Conservation (phyloP, 768 basidiomycete species). For the Leucogyrophana mollusca region DNA sequence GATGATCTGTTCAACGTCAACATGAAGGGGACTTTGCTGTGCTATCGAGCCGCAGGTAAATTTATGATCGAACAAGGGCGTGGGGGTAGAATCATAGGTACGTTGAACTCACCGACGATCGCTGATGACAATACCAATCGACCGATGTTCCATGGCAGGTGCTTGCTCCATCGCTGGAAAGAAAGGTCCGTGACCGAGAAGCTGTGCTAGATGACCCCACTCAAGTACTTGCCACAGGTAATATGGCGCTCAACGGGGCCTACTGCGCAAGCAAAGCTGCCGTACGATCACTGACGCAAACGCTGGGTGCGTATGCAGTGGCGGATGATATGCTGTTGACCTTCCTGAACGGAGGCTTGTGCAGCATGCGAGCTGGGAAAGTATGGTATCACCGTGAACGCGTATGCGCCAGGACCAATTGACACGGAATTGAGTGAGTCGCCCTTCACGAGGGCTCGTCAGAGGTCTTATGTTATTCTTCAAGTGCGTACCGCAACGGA, state of each 20-base stretch:
- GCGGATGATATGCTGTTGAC: not conserved
- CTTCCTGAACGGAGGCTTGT: no score
- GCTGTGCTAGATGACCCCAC: no score
- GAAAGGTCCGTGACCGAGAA: slow-evolving; percentile 24
- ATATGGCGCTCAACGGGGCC: not conserved
- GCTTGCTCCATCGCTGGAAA: slow-evolving; percentile 36
- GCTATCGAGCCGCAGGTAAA: slow-evolving; percentile 40
- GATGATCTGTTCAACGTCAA: slow-evolving; percentile 34
- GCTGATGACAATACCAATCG: no score
- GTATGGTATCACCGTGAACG: slow-evolving; percentile 19
- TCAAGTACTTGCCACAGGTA: not conserved
- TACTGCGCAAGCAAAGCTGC: slow-evolving; percentile 36
- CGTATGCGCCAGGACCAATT: slow-evolving; percentile 15
- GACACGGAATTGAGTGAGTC: slow-evolving; percentile 12
- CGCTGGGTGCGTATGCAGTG: slow-evolving; percentile 1
- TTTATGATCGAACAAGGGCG: slow-evolving; percentile 44
- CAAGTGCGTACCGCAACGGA: not conserved
- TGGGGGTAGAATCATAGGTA: slow-evolving; percentile 39
- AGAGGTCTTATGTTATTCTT: not conserved
- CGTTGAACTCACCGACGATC: no score
- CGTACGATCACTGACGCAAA: slow-evolving; percentile 34
- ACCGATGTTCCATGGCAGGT: slow-evolving; percentile 18
- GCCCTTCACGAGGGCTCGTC: not conserved
- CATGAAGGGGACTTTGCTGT: slow-evolving; percentile 35
- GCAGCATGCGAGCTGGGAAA: slow-evolving; percentile 21